Evolutionary conservation across 1,284 basidiomycete genomes (phyloP).

Genomic region (Apiotrichum sp.): DNA sequence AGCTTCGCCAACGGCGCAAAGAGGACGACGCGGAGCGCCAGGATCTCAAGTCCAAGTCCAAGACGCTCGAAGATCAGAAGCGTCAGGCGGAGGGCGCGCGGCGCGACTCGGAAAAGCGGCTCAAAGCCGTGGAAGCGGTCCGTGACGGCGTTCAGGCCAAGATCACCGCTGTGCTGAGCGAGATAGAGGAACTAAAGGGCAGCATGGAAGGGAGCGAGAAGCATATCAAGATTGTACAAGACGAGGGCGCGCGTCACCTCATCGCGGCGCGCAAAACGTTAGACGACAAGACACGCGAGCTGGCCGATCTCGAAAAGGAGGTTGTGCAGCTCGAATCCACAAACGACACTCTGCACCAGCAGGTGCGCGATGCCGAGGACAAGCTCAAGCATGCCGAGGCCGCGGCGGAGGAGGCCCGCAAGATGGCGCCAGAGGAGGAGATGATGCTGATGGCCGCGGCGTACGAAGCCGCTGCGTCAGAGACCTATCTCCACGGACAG

Average conservation of each 20-base stretch:
- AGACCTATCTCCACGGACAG: constrained; percentile 31
- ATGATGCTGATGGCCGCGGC: constrained; percentile 47
- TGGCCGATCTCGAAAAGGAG: constrained; percentile 41
- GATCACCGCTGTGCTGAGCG: constrained; percentile 61
- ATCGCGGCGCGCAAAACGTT: constrained; percentile 51
- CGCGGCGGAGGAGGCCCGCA: constrained; percentile 30
- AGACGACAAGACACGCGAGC: constrained; percentile 53
- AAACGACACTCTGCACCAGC: constrained; percentile 31
- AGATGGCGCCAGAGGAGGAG: constrained; percentile 41
- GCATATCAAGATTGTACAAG: constrained; percentile 39
- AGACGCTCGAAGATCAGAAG: constrained; percentile 78
- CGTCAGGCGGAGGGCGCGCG: constrained; percentile 70
- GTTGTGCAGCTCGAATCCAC: constrained; percentile 27
- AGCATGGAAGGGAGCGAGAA: constrained; percentile 50
- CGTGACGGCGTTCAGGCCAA: constrained; percentile 61
- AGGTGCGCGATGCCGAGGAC: constrained; percentile 41
- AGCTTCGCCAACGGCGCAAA: constrained; percentile 67
- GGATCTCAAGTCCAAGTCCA: constrained; percentile 74
- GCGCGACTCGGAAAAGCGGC: constrained; percentile 79
- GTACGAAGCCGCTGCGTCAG: constrained; percentile 41
- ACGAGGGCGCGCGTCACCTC: constrained; percentile 54
- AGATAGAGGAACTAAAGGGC: constrained; percentile 59
- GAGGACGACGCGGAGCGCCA: constrained; percentile 71
- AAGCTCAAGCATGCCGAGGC: constrained; percentile 28
- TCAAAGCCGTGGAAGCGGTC: constrained; percentile 62